A percentile compares a stretch with the other conserved stretches of the same genome.
Evolutionary conservation across 495 filamentous ascomycete species (phyloP).

Genomic region (Filosporella fistucella): DNA sequence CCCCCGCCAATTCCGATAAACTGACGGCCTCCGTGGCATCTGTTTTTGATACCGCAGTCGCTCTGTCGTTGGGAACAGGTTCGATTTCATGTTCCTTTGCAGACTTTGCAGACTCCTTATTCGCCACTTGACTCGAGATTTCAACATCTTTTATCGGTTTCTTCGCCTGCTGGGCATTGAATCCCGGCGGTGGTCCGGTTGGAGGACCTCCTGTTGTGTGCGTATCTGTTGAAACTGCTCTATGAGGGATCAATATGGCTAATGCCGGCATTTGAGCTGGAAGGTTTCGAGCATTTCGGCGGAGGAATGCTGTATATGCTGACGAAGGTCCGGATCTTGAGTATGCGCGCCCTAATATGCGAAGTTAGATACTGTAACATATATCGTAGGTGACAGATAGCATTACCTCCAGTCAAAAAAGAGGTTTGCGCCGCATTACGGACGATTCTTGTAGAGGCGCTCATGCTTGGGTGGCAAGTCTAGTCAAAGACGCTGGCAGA

Average conservation of each 20-base stretch:
- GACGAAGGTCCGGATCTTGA: slow-evolving; percentile 32
- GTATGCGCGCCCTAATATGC: slow-evolving; percentile 30
- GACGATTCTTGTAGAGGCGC: slow-evolving; percentile 54
- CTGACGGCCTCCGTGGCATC: slow-evolving; percentile 37
- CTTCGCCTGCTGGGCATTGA: slow-evolving; percentile 87
- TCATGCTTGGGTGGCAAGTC: slow-evolving; percentile 39
- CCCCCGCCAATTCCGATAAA: slow-evolving; percentile 41
- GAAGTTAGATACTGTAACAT: not conserved
- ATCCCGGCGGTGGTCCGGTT: slow-evolving; percentile 81
- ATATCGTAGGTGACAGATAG: not conserved
- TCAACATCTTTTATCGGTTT: slow-evolving; percentile 63
- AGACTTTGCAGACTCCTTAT: slow-evolving; percentile 26
- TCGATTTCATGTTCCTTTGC: slow-evolving; percentile 17
- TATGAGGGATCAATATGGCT: slow-evolving; percentile 61
- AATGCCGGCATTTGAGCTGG: slow-evolving; percentile 58
- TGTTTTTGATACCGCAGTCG: slow-evolving; percentile 36
- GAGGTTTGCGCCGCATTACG: slow-evolving; percentile 53
- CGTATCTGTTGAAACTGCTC: slow-evolving; percentile 68
- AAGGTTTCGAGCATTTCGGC: slow-evolving; percentile 50
- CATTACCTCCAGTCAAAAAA: slow-evolving; percentile 39
- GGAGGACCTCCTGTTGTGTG: slow-evolving; percentile 50
- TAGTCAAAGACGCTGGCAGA: slow-evolving; percentile 6
- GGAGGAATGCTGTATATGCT: slow-evolving; percentile 46
- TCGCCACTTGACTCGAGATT: slow-evolving; percentile 32
- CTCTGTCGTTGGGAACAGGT: slow-evolving; percentile 13